These are phyloP conservation scores for Planoprotostelium fungivorum DNA, from an alignment of 78 protist species.

Conservation along the genomic window DNA sequence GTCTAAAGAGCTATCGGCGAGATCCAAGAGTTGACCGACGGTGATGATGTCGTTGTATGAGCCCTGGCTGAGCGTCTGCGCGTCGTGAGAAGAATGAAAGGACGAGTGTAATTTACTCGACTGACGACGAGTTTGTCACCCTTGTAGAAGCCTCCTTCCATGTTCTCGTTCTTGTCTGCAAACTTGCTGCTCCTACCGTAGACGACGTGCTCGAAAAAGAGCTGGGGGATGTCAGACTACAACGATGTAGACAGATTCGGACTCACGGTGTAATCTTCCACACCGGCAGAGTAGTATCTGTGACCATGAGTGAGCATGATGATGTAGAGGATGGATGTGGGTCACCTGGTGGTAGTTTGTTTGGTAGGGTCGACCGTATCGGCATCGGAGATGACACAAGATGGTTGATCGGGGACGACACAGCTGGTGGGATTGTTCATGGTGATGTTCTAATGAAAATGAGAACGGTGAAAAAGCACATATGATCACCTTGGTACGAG, in stretches of 20 bases:
- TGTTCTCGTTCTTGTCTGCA: background rate
- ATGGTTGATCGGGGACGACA: background rate
- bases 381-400: background rate
- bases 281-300: background rate
- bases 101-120: no score
- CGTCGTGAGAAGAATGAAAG: background rate
- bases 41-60: background rate
- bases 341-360: background rate
- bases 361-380: background rate
- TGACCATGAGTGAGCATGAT: background rate
- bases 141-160: background rate
- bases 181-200: background rate
- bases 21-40: background rate
- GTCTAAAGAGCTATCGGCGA: background rate
- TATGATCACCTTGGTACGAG: background rate
- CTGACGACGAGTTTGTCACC: background rate
- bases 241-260: background rate
- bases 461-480: background rate
- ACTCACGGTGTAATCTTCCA: background rate
- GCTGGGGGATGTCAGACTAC: background rate
- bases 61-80: no score
- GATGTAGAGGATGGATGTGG: background rate
- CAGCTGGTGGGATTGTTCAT: background rate
- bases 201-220: background rate
- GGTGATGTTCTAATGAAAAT: background rate